A percentile compares a stretch with the other conserved stretches of the same genome.
Conservation (phyloP, 2,329 filamentous ascomycete genomes). For the Aspergillus floridensis region DNA sequence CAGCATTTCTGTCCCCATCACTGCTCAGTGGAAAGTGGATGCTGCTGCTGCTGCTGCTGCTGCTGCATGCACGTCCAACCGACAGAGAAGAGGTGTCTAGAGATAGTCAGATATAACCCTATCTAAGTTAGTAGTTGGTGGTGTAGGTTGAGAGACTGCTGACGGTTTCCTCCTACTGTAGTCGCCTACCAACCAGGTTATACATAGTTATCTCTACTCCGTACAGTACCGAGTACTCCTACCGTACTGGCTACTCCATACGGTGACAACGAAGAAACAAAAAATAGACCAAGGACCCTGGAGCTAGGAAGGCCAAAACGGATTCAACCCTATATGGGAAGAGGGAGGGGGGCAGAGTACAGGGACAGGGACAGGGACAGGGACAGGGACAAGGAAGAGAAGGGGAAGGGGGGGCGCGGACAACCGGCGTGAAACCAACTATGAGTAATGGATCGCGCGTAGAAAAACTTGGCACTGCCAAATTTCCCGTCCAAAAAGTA, state of each 20-base stretch:
- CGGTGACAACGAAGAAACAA: not conserved
- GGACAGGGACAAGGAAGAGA: not conserved
- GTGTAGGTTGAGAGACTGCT: too few species aligned
- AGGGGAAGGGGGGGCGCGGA: not conserved
- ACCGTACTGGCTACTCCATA: not conserved
- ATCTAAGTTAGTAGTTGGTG: not conserved
- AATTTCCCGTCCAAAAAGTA: not conserved
- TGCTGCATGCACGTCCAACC: not conserved
- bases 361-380: not conserved
- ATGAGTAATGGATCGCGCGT: not conserved
- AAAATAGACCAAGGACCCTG: not conserved
- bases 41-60: too few species aligned
- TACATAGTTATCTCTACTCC: too few species aligned
- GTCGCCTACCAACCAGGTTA: too few species aligned
- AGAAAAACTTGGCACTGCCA: not conserved
- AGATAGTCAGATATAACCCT: not conserved
- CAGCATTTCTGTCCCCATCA: not conserved
- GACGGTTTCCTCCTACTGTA: too few species aligned
- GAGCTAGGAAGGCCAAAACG: not conserved
- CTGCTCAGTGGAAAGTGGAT: not conserved
- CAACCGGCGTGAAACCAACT: not conserved
- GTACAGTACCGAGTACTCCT: not conserved
- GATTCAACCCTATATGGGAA: not conserved
- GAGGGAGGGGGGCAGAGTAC: not conserved
- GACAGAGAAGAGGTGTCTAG: not conserved